Conservation (phyloP, 2,329 filamentous ascomycete species). For the Talaromyces sp. region DNA sequence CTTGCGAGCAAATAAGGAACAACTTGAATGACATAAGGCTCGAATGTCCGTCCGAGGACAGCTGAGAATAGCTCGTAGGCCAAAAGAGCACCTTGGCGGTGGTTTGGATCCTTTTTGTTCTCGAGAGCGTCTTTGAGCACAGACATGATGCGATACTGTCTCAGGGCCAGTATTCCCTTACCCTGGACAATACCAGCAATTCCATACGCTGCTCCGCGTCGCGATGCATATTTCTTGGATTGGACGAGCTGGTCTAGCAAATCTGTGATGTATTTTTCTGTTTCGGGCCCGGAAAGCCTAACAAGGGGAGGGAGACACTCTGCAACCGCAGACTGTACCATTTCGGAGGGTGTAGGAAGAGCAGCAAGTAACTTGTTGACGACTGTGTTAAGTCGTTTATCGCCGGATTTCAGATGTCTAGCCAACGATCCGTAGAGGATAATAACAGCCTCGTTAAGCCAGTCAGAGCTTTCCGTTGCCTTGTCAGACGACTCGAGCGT, state of each 20-base stretch:
- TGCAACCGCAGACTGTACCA: conserved; percentile 92
- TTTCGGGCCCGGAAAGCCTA: conserved; percentile 69
- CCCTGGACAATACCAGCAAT: conserved; percentile 84
- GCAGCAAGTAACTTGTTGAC: conserved; percentile 81
- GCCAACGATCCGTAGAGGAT: conserved; percentile 95
- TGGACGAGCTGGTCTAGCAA: conserved; percentile 77
- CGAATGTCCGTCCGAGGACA: conserved; percentile 81
- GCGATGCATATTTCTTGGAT: conserved; percentile 85
- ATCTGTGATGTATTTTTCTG: conserved; percentile 71
- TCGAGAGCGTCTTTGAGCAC: conserved; percentile 77
- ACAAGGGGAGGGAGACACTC: conserved; percentile 91
- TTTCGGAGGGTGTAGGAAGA: conserved; percentile 89
- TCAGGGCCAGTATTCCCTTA: conserved; percentile 73
- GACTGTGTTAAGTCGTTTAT: conserved; percentile 79
- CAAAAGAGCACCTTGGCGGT: conserved; percentile 81
- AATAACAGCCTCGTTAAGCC: conserved; percentile 93
- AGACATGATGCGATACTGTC: conserved; percentile 80
- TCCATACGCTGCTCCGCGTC: conserved; percentile 91
- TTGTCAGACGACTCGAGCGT: conserved; percentile 82
- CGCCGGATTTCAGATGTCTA: conserved; percentile 76
- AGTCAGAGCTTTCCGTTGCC: conserved; percentile 73
- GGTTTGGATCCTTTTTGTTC: conserved; percentile 87
- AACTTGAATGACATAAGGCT: conserved; percentile 94
- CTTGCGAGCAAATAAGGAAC: conserved; percentile 83
- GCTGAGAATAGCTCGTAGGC: conserved; percentile 86